A percentile compares a stretch with the other conserved stretches of the same genome.
Conservation (phyloP, 345 rosid species). For the Rhizophora apiculata region DNA sequence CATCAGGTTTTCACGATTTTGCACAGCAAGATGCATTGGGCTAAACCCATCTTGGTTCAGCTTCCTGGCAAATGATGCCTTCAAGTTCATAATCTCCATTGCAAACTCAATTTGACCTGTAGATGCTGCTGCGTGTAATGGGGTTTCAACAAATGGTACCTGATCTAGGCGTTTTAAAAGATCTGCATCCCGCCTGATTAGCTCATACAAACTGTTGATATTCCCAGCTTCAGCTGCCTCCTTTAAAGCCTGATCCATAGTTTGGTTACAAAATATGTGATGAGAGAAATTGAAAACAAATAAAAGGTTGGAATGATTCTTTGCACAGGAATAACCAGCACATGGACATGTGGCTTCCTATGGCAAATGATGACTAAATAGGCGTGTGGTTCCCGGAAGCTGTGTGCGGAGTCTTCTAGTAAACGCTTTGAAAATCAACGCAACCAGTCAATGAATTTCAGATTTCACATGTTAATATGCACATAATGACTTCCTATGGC, state of each 20-base stretch:
- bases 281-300: too few relatives aligned
- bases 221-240: background rate
- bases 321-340: too few relatives aligned
- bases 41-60: constrained; percentile 10
- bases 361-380: too few relatives aligned
- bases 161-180: background rate
- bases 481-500: too few relatives aligned
- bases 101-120: background rate
- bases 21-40: constrained; percentile 22
- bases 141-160: constrained; percentile 6
- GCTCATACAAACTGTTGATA: background rate
- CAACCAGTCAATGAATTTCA: too few relatives aligned
- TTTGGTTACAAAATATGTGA: too few relatives aligned
- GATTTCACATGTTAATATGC: too few relatives aligned
- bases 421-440: too few relatives aligned
- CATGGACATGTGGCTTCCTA: too few relatives aligned
- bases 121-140: constrained; percentile 3
- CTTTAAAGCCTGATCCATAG: background rate
- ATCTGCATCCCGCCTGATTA: background rate
- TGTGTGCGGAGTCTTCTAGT: too few relatives aligned
- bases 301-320: too few relatives aligned
- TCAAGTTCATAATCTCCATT: background rate
- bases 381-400: too few relatives aligned
- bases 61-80: constrained; percentile 4
- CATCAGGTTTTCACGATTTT: background rate